Base-by-base conservation (phyloP, 169 alveolate species). In the Plasmodium inui region DNA sequence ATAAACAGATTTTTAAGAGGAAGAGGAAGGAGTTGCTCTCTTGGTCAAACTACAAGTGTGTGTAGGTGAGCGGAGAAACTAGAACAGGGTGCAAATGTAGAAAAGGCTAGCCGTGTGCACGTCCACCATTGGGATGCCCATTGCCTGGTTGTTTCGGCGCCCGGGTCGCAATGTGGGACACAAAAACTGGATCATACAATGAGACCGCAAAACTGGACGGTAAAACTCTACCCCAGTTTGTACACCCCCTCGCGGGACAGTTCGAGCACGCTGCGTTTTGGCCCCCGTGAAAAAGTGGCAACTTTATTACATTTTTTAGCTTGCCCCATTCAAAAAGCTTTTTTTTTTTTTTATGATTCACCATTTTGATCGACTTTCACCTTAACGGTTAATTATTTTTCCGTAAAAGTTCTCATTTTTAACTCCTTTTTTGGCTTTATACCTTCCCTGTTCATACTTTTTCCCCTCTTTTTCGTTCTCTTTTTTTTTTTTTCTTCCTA, bases 21-120 rank as follows among this genome's bases (percentile, higher is more conserved):
- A 89, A 89, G 39, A 89, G 94, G 61, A 89, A 89, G 34, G 94
- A 89, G 37, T 67, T 89, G 76, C 73, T 79, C 32, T 89, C 94
- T 26, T 89, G 94, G 94, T 46, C 94, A 57, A 89, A 89, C 61
- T 89, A 89, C 55, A 89, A 89, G 41, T 55, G 80, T 39, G 14
- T 81, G 32, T 89, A 53, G 70, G 30, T 0, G 34, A 0, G 76
- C 14, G 26, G 32, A 19, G 8, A n/a, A 61, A 7, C 37, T 26
- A 14, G 9, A 0, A 26, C 82, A 26, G 82, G 28, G 28, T 10
- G 41, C 28, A 72, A 72, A 72, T 55, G 71, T n/a, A 55, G 71
- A 4, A 55, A 55, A 55, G n/a, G 71, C 22, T 55, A 6, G 22
- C 26, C n/a, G 73, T n/a, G 30, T 32, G 22, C 30, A 6, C 32